Base-by-base conservation (phyloP, 495 filamentous ascomycete genomes). In the Tuber calosporum region DNA sequence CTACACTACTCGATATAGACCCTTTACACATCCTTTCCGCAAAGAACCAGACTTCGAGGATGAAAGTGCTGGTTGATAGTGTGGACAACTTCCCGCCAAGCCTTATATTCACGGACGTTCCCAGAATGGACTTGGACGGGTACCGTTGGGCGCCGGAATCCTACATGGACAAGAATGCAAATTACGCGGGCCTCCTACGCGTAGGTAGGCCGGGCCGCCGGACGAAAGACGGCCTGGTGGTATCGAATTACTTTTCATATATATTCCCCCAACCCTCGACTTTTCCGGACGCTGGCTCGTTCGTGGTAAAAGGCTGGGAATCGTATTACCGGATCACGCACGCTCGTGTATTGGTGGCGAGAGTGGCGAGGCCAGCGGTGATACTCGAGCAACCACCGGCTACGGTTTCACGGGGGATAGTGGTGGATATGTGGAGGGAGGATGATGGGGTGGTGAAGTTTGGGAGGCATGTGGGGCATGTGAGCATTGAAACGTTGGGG, bases 1-100 rank as follows among this genome's bases (percentile, higher is more conserved):
- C 73, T 34, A 66, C 70, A 19, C 70, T 74, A 1, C 45, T 74
- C 2, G 43, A 40, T n/a, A 58, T 73, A n/a, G 45, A 74, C 11
- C 41, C 58, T 62, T n/a, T 62, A 62, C 53, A 62, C 11, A 62
- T 62, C 26, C 53, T 62, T 34, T 62, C 53, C 11, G 26, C 53
- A 30, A 62, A 62, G 53, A 34, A n/a, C 26, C 53, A 62, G 30
- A 62, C 4, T 15, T 26, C 53, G 13, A 62, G 53, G 17, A 62
- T 62, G 53, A 62, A 62, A 34, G 13, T 34, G 13, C 53, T 62
- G 2, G 17, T 62, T 4, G 53, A 62, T 15, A 34, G 53, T 15
- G 5, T 62, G 53, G 26, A 34, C 53, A 34, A 62, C 11, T 62
- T 62, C 30, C 53, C 53, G 2, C 53, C 53, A 34, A 62, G 26